Evolutionary conservation across 495 filamentous ascomycete species (phyloP), one percentile per base, ranked within the genome.

Genomic region (Immersiella caudata): DNA sequence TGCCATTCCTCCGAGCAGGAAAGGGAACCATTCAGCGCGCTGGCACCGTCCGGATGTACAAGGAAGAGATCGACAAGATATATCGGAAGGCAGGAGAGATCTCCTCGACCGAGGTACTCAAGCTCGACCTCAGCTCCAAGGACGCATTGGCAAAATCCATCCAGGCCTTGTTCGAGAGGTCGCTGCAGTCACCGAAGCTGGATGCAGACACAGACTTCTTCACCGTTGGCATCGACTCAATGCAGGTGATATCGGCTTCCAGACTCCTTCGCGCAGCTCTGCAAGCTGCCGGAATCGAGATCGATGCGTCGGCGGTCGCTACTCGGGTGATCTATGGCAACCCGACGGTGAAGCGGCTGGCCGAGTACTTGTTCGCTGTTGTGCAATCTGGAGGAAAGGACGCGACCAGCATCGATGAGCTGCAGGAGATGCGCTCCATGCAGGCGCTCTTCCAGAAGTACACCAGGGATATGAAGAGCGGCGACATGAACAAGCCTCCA

Each of bases 1-100:
- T 84, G 65, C 86, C 86, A 0, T 85, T 90, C 68, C 70, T 79
- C 2, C 74, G 83, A 6, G 82, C 87, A 4, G 79, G 78, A 0
- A 89, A 91, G 74, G 88, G 87, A 0, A 86, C 83, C 1, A 74
- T 88, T 1, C 80, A 84, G 70, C 78, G 86, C 7, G 75, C 76
- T 8, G 65, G 69, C 12, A 84, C 83, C 0, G 50, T 83, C 0
- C 78, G 79, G 51, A 67, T 84, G 58, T 90, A 89, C 68, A 69
- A 77, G 49, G 73, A 80, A 5, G 85, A 88, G 67, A 84, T 89
- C 60, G 78, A 87, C 27, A 68, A 73, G 11, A 69, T 88, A 6
- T 89, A 86, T 61, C 61, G 74, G 26, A 58, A 67, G 0, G 76
- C 62, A 11, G 69, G 60, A 26, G 59, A 74, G 14, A 64, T 70